A percentile compares a stretch with the other conserved stretches of the same genome.
phyloP scores from a whole-genome alignment of 805 yeast genomes.

The Yarrowia hollandica region DNA sequence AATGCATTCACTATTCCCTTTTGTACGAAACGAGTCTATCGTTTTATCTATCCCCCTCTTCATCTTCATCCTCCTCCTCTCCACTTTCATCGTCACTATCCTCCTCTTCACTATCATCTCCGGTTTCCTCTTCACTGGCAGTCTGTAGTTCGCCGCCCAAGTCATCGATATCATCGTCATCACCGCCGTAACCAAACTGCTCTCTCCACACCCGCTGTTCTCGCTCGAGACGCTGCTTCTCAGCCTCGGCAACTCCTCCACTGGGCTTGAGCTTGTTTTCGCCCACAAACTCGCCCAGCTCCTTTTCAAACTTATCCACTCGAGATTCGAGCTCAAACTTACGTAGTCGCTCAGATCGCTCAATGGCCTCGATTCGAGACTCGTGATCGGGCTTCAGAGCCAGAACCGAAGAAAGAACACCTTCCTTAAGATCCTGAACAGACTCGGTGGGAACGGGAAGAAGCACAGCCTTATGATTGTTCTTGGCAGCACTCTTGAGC shows the following conservation, averaged over 20 bases:
- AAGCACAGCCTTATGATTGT: constrained; percentile 41
- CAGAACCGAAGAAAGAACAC: constrained; percentile 75
- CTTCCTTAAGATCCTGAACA: constrained; percentile 49
- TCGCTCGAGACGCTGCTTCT: constrained; percentile 61
- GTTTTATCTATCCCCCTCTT: not conserved
- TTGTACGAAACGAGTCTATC: not conserved
- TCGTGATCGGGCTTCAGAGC: constrained; percentile 83
- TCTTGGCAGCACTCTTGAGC: constrained; percentile 47
- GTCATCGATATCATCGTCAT: constrained; percentile 16
- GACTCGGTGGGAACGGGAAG: constrained; percentile 40
- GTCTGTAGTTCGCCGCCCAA: constrained; percentile 10
- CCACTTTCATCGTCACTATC: not conserved
- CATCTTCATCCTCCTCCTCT: not conserved
- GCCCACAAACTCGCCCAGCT: constrained; percentile 79
- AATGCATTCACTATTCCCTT: constrained; percentile 25
- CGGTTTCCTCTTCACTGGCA: constrained; percentile 5
- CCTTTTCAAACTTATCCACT: constrained; percentile 74
- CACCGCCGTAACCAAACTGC: constrained; percentile 32
- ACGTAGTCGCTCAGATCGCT: constrained; percentile 78
- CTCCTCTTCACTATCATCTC: constrained; percentile 6
- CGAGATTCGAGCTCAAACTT: constrained; percentile 64
- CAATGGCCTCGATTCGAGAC: constrained; percentile 81
- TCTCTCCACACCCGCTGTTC: constrained; percentile 69
- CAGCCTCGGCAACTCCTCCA: constrained; percentile 89
- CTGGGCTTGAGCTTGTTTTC: constrained; percentile 72